Base-by-base conservation (phyloP, 2,329 filamentous ascomycete species). In the Colletotrichum gigasporum region DNA sequence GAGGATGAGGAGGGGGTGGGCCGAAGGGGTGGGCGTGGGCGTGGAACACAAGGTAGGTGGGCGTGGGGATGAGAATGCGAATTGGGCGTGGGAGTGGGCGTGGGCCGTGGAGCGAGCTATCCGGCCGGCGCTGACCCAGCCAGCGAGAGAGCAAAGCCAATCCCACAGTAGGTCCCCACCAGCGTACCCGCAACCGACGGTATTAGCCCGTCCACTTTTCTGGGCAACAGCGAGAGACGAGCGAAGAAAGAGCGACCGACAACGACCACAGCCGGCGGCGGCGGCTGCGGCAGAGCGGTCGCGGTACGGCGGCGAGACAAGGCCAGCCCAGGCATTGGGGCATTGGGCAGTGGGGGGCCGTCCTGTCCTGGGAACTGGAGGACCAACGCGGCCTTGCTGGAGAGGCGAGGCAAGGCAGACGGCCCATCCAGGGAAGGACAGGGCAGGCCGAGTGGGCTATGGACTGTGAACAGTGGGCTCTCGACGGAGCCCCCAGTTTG, bases 151-250 rank as follows among this genome's bases (percentile, higher is more conserved):
- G 53, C 20, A 45, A 55, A 55, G 41, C 42, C 41, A 39, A 63
- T 48, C 60, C 63, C 34, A 54, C 58, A 53, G 47, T 37, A 45
- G 50, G 50, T 51, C 35, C 22, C 50, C 57, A 62, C 62, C 37
- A 62, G n/a, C 48, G 50, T 62, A 51, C 56, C 62, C 62, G 42
- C 62, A 54, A 63, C 37, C 56, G 56, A 64, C 48, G 48, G 48
- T 39, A 61, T 50, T 61, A 48, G 55, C 48, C 35, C 41, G 41
- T 26, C 61, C 28, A 60, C 45, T 35, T 47, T 56, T 53, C 24
- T 16, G 16, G 28, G 34, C 30, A 62, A 62, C 35, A 55, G 56
- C 62, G 61, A 54, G 48, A 39, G 26, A 54, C 14, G 28, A 54
- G 47, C 61, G 56, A 65, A 34, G 56, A 65, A 62, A 55, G 56